phyloP scores from a whole-genome alignment of 371 early-diverging fungal species.

The Capillidium rhysosporum region DNA sequence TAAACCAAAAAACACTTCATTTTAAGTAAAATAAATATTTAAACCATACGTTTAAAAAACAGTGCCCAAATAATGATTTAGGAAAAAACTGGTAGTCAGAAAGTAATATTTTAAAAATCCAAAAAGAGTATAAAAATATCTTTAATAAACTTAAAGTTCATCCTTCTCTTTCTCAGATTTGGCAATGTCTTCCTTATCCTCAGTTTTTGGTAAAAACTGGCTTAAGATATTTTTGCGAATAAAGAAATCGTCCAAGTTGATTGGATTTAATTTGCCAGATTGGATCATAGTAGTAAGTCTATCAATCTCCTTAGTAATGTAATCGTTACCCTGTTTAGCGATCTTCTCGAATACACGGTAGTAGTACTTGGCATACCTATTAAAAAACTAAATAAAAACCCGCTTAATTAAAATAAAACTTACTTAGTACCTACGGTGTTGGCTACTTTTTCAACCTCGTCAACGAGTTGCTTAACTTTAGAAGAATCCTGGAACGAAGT shows the following conservation, averaged over 20 bases:
- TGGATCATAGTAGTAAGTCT: slow-evolving; percentile 46
- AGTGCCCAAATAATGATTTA: too few species aligned
- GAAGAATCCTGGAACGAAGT: slow-evolving; percentile 15
- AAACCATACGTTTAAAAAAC: too few species aligned
- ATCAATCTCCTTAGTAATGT: slow-evolving; percentile 36
- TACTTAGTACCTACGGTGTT: slow-evolving; percentile 3
- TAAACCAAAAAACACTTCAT: too few species aligned
- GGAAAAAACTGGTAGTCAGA: too few species aligned
- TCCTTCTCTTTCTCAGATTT: neutral
- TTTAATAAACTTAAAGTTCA: slow-evolving; percentile 3
- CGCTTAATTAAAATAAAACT: neutral
- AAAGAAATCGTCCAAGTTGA: slow-evolving; percentile 50
- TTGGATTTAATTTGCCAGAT: slow-evolving; percentile 28
- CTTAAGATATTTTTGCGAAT: slow-evolving; percentile 53
- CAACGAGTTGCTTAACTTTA: neutral
- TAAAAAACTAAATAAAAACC: neutral
- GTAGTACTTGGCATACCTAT: slow-evolving; percentile 37
- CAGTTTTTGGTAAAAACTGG: slow-evolving; percentile 22
- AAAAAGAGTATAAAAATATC: neutral
- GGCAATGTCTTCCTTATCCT: neutral
- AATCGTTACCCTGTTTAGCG: slow-evolving; percentile 25
- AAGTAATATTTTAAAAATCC: too few species aligned
- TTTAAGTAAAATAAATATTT: too few species aligned
- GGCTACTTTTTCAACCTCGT: neutral
- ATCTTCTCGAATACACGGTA: slow-evolving; percentile 53